Conservation (phyloP, 345 rosid genomes). For the Eucalyptus leucophloia region DNA sequence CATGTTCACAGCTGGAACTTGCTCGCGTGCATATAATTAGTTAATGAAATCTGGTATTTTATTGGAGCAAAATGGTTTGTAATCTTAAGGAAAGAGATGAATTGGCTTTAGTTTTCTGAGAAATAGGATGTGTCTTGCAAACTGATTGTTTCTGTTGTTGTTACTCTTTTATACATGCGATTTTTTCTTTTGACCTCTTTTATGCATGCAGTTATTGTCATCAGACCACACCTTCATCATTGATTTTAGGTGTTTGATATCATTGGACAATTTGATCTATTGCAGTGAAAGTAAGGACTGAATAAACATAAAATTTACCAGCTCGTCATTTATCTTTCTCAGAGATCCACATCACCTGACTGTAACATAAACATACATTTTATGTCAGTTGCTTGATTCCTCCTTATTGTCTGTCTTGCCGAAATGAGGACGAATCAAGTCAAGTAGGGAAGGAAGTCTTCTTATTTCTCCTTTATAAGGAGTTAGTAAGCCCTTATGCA, state of each 20-base stretch:
- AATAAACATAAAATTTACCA: neutral
- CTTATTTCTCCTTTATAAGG: neutral
- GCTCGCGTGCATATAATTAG: neutral
- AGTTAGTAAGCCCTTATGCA: neutral
- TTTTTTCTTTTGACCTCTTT: neutral
- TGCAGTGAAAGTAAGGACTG: neutral
- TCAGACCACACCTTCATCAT: neutral
- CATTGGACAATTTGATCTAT: neutral
- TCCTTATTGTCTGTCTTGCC: neutral
- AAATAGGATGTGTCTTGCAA: neutral
- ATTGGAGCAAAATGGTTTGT: neutral
- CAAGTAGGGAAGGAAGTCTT: neutral
- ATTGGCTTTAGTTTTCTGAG: neutral
- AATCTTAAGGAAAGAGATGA: neutral
- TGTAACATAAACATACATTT: neutral
- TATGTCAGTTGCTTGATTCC: neutral
- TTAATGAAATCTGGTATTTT: neutral
- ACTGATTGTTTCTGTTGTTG: neutral
- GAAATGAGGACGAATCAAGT: neutral
- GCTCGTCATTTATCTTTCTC: neutral
- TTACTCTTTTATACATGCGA: neutral
- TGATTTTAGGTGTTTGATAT: neutral
- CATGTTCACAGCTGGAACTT: neutral
- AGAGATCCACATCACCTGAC: neutral
- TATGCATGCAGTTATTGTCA: neutral